Conservation (phyloP, 73 alveolate species). For the Paramecium tetraurelia region DNA sequence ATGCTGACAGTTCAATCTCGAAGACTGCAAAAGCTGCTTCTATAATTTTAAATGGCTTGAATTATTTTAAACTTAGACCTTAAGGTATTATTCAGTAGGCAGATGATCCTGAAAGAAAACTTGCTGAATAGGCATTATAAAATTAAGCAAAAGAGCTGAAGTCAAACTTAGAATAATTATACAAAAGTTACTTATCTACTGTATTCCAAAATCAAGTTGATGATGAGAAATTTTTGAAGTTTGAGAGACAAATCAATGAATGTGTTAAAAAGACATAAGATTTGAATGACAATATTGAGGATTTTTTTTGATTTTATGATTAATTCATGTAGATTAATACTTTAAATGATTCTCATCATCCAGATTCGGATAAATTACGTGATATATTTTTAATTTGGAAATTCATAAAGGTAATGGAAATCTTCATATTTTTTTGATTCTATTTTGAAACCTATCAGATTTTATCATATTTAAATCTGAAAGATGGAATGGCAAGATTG, state of each 20-base stretch:
- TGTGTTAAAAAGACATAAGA: conserved; percentile 38
- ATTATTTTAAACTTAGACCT: background rate
- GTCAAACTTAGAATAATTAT: background rate
- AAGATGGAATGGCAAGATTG: background rate
- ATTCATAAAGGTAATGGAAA: no score
- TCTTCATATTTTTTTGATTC: no score
- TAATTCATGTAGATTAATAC: background rate
- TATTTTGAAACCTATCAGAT: background rate
- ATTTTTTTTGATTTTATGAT: conserved; percentile 21
- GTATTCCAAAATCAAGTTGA: background rate
- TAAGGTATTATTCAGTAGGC: background rate
- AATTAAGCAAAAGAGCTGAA: background rate
- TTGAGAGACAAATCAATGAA: conserved; percentile 10
- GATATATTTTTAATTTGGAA: no score
- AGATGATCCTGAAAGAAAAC: background rate
- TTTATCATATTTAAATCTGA: no score
- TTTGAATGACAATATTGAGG: conserved; percentile 9
- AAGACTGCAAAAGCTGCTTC: background rate
- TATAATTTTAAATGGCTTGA: background rate
- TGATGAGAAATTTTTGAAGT: background rate
- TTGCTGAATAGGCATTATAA: conserved; percentile 30
- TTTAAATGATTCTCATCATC: background rate
- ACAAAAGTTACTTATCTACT: background rate
- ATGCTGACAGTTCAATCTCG: background rate
- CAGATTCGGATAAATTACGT: no score